Percentiles rank a stretch among this genome's conserved stretches.
Evolutionary conservation across 805 yeast genomes (phyloP).

Genomic region (Lipomyces yamadae): DNA sequence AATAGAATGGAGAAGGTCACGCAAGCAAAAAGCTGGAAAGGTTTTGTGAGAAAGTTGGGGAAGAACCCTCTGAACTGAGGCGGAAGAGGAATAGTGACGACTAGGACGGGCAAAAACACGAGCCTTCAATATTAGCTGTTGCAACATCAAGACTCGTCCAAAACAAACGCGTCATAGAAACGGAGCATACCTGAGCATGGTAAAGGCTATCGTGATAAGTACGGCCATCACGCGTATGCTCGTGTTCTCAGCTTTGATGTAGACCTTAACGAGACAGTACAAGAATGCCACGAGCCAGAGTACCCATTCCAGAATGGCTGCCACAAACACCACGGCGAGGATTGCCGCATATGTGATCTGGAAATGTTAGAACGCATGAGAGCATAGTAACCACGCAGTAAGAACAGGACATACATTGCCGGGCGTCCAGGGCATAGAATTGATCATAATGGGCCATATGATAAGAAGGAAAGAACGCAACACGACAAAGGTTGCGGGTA

Average conservation of each 20-base stretch:
- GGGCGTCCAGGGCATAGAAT: neutral
- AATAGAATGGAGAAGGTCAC: constrained; percentile 24
- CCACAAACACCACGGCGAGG: constrained; percentile 22
- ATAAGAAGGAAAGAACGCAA: neutral
- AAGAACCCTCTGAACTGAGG: constrained; percentile 23
- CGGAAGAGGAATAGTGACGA: constrained; percentile 32
- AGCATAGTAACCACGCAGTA: neutral
- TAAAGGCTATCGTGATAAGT: constrained; percentile 18
- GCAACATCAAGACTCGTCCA: neutral
- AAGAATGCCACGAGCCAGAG: constrained; percentile 32
- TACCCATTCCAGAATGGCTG: constrained; percentile 34
- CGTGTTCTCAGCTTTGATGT: constrained; percentile 26
- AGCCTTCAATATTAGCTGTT: constrained; percentile 4
- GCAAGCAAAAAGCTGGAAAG: constrained; percentile 27
- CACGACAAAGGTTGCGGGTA: neutral
- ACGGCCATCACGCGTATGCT: constrained; percentile 22
- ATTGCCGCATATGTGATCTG: constrained; percentile 25
- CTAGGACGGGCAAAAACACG: constrained; percentile 28
- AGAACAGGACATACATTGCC: constrained; percentile 2
- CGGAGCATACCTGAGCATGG: constrained; percentile 16
- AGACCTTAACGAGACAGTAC: constrained; percentile 31
- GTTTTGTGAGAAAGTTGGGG: constrained; percentile 7
- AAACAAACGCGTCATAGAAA: neutral
- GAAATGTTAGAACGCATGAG: constrained; percentile 3
- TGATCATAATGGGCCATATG: neutral